Base-by-base conservation (phyloP, 1,139 yeast genomes). In the Entelexis paramagnoliae region DNA sequence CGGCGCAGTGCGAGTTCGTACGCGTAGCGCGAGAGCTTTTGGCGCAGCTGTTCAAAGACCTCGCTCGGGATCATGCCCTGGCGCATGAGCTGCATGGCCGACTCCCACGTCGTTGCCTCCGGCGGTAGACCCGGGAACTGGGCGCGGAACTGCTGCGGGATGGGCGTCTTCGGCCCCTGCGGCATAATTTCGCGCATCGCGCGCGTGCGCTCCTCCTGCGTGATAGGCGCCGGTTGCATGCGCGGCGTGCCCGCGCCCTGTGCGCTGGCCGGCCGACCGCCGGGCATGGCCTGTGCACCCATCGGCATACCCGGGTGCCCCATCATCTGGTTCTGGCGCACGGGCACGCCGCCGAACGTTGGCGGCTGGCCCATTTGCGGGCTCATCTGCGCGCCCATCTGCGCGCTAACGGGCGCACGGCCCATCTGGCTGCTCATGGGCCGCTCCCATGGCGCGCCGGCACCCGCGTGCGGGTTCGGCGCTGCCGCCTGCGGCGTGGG, bases 91-190 rank as follows among this genome's bases (percentile, higher is more conserved):
- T 83, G 86, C 64, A 83, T 80, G 28, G 88, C 79, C 64, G 83
- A 89, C 41, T 79, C 77, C 95, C 95, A 87, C 4, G 95, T 85
- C 58, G 77, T 81, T 38, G 81, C 81, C 50, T 81, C 83, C n/a
- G 83, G 80, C 0, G 96, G 96, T 34, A 88, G 71, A 46, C 79
- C 81, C 13, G 96, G 95, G 49, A 88, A 78, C 61, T 78, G 78
- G 49, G 76, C 73, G 46, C 88, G 69, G 41, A 88, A 66, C 7
- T 80, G 79, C n/a, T 77, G 79, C 1, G 96, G 96, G 50, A 88
- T 85, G 16, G 58, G 60, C 11, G 60, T 53, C 33, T 49, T 48
- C 19, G 52, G 20, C 8, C 62, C 62, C 33, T 55, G 59, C 7
- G 62, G 62, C 30, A 59, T 41, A 19, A 58, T 38, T 26, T 48